A percentile compares a stretch with the other conserved stretches of the same genome.
These are phyloP conservation scores for Populus trichocarpa DNA, from an alignment of 441 rosid species.

Conservation along the genomic window DNA sequence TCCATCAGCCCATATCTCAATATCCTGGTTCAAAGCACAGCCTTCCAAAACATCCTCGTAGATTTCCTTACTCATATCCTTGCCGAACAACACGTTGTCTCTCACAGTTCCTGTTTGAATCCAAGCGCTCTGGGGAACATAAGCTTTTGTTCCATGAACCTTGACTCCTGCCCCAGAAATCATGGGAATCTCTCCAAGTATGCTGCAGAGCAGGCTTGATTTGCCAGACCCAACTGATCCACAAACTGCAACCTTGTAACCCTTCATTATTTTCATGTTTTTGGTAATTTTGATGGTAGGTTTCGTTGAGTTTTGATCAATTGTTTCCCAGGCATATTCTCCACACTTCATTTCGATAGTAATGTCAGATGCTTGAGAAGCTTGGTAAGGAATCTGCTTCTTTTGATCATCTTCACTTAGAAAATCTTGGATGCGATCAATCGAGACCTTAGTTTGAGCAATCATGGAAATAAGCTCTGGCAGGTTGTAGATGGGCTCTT, in stretches of 20 bases:
- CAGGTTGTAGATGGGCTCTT: slow-evolving; percentile 64
- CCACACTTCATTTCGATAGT: slow-evolving; percentile 19
- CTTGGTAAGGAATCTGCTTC: slow-evolving; percentile 21
- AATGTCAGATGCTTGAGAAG: slow-evolving; percentile 34
- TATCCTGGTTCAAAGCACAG: slow-evolving; percentile 52
- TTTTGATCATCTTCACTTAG: slow-evolving; percentile 49
- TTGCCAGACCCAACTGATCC: slow-evolving; percentile 66
- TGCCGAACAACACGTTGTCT: slow-evolving; percentile 59
- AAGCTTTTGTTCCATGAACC: slow-evolving; percentile 49
- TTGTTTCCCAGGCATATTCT: slow-evolving; percentile 52
- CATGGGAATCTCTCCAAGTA: slow-evolving; percentile 60
- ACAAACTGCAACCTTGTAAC: slow-evolving; percentile 58
- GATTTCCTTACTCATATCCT: slow-evolving; percentile 31
- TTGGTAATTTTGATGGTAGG: slow-evolving; percentile 36
- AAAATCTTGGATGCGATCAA: slow-evolving; percentile 48
- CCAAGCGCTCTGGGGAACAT: slow-evolving; percentile 75
- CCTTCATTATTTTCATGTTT: slow-evolving; percentile 40
- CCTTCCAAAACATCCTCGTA: slow-evolving; percentile 47
- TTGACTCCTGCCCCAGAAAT: slow-evolving; percentile 41
- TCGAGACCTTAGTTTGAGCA: slow-evolving; percentile 59
- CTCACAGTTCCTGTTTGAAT: slow-evolving; percentile 57
- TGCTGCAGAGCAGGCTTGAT: slow-evolving; percentile 50
- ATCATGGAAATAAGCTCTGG: slow-evolving; percentile 65
- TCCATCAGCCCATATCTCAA: slow-evolving; percentile 39
- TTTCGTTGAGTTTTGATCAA: slow-evolving; percentile 19